These are phyloP conservation scores for Arthroderma sp. DNA, from an alignment of 2,329 filamentous ascomycete genomes.

Conservation along the genomic window DNA sequence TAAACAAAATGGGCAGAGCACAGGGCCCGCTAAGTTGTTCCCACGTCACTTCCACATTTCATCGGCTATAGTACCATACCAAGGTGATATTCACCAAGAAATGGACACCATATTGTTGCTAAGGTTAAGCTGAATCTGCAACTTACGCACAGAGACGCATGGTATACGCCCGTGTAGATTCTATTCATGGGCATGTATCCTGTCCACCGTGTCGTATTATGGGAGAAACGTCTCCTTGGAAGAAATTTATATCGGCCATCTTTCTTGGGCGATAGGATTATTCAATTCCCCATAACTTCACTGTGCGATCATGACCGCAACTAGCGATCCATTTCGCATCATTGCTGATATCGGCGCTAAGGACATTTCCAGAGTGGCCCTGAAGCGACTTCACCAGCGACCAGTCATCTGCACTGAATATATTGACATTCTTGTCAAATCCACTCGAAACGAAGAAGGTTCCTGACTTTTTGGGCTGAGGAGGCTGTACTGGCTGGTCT, in stretches of 20 bases:
- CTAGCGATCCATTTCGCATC: slow-evolving; percentile 90
- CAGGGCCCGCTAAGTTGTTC: too few species aligned
- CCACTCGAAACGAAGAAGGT: slow-evolving; percentile 85
- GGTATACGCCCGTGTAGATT: too few species aligned
- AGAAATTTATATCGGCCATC: background rate
- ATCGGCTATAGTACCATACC: too few species aligned
- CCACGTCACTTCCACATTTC: too few species aligned
- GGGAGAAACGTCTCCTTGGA: background rate
- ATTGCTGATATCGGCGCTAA: slow-evolving; percentile 75
- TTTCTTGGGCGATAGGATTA: background rate
- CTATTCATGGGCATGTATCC: background rate
- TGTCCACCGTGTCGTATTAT: background rate
- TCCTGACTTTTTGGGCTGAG: slow-evolving; percentile 69
- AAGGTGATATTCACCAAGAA: too few species aligned
- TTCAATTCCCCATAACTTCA: slow-evolving; percentile 91
- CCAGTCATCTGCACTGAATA: slow-evolving; percentile 97
- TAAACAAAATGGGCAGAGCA: too few species aligned
- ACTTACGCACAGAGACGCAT: too few species aligned
- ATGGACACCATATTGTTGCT: too few species aligned
- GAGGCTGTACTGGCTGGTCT: slow-evolving; percentile 19
- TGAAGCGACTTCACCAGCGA: slow-evolving; percentile 73
- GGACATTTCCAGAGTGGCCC: slow-evolving; percentile 83
- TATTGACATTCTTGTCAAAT: slow-evolving; percentile 89
- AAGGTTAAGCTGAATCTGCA: too few species aligned
- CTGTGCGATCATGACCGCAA: slow-evolving; percentile 83